Evolutionary conservation across 2,329 filamentous ascomycete genomes (phyloP), one percentile per base, ranked within the genome.

Genomic region (Monosporascus cannonballus): DNA sequence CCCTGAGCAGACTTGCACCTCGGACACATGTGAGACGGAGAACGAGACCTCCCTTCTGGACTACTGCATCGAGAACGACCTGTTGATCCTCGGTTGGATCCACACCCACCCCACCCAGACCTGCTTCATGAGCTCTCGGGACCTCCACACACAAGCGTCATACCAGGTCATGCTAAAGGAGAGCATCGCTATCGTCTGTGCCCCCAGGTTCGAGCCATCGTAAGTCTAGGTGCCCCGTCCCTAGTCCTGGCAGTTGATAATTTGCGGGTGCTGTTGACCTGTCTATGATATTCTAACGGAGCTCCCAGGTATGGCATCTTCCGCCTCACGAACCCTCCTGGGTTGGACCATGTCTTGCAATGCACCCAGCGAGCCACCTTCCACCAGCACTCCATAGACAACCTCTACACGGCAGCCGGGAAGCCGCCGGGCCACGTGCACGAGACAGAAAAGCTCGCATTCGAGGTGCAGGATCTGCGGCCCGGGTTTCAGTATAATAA

Each of bases 111-210:
- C 94, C 0, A 90, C 87, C 0, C 94, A 99, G 72, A 95, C 90
- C 0, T 99, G 94, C 70, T 99, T 99, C 69, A 95, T 99, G 89
- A 96, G 90, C 67, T 94, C 88, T 48, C 79, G 93, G 48, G 94
- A 99, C 66, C 68, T 97, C 59, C 94, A 99, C 67, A 99, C 95
- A 0, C 93, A 96, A 66, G 86, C 86, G 3, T 91, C 91, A 11
- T 97, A 96, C 68, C 94, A 99, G 71, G 85, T 94, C 54, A 96
- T 96, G 90, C 82, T 97, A 72, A 87, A 91, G 1, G 94, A 99
- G 75, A 95, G 90, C 62, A 91, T 99, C 57, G 94, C 94, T 4
- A 96, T 99, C 63, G 94, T 99, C 39, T 99, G 94, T 72, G 90
- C 94, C 6, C 94, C 94, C 0, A 87, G 81, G 52, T 90, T 88